Evolutionary conservation across 1,284 basidiomycete species (phyloP).

Genomic region (Fistulinella staudtii): DNA sequence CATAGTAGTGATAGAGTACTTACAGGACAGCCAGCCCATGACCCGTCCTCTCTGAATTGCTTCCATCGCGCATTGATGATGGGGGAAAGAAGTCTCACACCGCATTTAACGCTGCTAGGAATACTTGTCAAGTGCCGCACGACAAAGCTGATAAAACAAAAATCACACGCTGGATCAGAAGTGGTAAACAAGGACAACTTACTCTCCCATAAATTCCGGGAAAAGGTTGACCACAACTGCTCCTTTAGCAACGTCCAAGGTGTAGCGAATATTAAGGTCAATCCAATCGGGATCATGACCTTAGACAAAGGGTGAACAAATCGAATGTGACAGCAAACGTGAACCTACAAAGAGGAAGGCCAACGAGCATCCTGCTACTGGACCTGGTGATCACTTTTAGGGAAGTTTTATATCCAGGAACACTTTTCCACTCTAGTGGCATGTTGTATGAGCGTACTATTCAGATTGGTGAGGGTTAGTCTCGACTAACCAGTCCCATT

Average conservation of each 20-base stretch:
- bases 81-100: constrained; percentile 29
- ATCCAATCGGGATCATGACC: constrained; percentile 39
- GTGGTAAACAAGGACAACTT: constrained; percentile 7
- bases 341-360: constrained; percentile 35
- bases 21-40: constrained; percentile 39
- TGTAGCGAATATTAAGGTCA: constrained; percentile 33
- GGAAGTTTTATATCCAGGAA: constrained; percentile 16
- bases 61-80: constrained; percentile 35
- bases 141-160: neutral
- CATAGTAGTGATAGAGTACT: too few relatives aligned
- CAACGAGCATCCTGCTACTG: constrained; percentile 39
- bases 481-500: constrained; percentile 10
- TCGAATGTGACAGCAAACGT: neutral
- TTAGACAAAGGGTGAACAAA: constrained; percentile 9
- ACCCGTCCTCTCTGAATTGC: constrained; percentile 31
- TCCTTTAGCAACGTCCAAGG: constrained; percentile 32
- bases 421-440: constrained; percentile 26
- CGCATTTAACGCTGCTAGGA: constrained; percentile 1
- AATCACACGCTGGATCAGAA: neutral
- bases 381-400: constrained; percentile 29
- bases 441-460: neutral
- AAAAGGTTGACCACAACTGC: constrained; percentile 30
- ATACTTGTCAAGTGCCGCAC: neutral
- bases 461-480: neutral
- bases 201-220: constrained; percentile 39